A percentile compares a stretch with the other conserved stretches of the same genome.
Conservation (phyloP, 2,329 filamentous ascomycete genomes). For the Pestalotiopsis fici region DNA sequence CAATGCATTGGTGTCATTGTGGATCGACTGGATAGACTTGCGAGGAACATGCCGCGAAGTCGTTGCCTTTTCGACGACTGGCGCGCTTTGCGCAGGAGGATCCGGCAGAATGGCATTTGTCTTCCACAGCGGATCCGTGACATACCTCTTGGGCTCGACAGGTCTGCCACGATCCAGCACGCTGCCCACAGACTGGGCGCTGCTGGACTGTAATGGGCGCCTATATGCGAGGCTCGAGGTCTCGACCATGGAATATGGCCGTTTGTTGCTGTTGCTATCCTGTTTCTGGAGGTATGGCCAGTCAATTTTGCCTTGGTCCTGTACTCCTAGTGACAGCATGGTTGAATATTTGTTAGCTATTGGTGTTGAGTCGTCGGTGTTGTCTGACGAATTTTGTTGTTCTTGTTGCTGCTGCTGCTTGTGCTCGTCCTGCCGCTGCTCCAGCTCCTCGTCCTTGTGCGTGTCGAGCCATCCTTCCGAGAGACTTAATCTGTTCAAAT, state of each 20-base stretch:
- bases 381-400: not conserved
- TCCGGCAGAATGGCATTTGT: constrained; percentile 1
- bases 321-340: not conserved
- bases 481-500: constrained; percentile 12
- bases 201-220: not conserved
- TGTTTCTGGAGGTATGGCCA: constrained; percentile 1
- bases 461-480: constrained; percentile 15
- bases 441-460: not conserved
- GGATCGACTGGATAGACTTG: not conserved
- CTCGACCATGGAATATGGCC: constrained; percentile 13
- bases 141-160: constrained; percentile 11
- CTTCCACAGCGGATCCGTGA: constrained; percentile 6
- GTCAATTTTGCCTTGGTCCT: not conserved
- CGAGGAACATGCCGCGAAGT: not conserved
- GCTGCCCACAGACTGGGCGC: constrained; percentile 5
- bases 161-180: constrained; percentile 16
- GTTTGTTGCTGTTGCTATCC: not conserved
- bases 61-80: not conserved
- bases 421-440: not conserved
- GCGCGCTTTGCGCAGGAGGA: not conserved
- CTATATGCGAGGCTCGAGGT: not conserved
- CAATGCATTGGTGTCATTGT: not conserved
- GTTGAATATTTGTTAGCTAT: constrained; percentile 13
- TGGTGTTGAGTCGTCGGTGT: constrained; percentile 3
- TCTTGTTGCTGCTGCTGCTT: not conserved